phyloP scores from a whole-genome alignment of 306 rosid genomes.

The Cucumis sativus region Cucumber_9930_V3 NC_026657.2:29071501-29072000 shows the following conservation, averaged over 20 bases:
- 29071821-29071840: too few species aligned
- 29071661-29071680: not conserved
- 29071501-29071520: conserved; percentile 15
- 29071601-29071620: conserved; percentile 8
- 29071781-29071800: not conserved
- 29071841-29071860: too few species aligned
- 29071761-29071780: not conserved
- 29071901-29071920: not conserved
- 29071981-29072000: not conserved
- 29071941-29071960: not conserved
- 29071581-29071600: conserved; percentile 5
- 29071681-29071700: not conserved
- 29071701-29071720: not conserved
- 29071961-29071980: not conserved
- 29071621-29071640: not conserved
- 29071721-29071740: not conserved
- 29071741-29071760: not conserved
- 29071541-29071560: conserved; percentile 14
- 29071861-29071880: not conserved
- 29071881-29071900: not conserved
- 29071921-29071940: not conserved
- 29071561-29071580: not conserved
- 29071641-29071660: too few species aligned
- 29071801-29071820: too few species aligned
- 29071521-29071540: conserved; percentile 18